Conservation (phyloP, 805 yeast species). For the Huiozyma naganishii region DNA sequence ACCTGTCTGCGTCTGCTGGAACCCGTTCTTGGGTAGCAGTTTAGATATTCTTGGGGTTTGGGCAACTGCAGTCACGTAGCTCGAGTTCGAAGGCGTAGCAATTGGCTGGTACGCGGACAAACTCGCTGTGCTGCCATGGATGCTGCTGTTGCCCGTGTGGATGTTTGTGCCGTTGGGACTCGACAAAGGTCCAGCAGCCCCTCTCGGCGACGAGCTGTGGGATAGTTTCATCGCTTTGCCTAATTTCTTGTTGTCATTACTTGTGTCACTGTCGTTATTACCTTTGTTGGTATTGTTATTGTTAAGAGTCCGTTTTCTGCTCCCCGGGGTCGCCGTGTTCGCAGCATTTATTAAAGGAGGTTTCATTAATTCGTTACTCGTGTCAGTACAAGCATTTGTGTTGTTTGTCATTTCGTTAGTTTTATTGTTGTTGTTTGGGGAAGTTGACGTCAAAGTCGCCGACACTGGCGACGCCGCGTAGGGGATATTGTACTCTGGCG, state of each 20-base stretch:
- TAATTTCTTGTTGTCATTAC: background rate
- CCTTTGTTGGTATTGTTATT: slow-evolving; percentile 1
- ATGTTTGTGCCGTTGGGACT: background rate
- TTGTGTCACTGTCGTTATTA: background rate
- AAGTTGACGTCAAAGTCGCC: slow-evolving; percentile 36
- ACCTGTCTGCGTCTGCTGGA: background rate
- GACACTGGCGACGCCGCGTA: slow-evolving; percentile 72
- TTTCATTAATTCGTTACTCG: slow-evolving; percentile 6
- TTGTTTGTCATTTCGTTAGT: slow-evolving; percentile 1
- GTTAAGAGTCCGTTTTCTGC: slow-evolving; percentile 1
- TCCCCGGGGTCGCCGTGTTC: slow-evolving; percentile 1
- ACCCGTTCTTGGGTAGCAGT: slow-evolving; percentile 25
- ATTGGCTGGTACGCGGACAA: background rate
- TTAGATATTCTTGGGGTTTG: slow-evolving; percentile 75
- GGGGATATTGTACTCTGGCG: slow-evolving; percentile 39
- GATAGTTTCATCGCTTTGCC: background rate
- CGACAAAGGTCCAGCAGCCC: background rate
- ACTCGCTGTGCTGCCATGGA: background rate
- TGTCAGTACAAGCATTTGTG: background rate
- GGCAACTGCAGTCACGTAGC: slow-evolving; percentile 60
- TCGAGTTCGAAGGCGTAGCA: background rate
- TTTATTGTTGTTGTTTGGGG: slow-evolving; percentile 1
- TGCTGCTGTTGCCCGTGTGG: background rate
- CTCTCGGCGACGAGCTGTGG: slow-evolving; percentile 1
- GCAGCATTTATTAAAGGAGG: slow-evolving; percentile 1